Evolutionary conservation across 176 grass and related monocot genomes (phyloP), one percentile per base, ranked within the genome.

Genomic region (Cenchrus fungigraminus): DNA sequence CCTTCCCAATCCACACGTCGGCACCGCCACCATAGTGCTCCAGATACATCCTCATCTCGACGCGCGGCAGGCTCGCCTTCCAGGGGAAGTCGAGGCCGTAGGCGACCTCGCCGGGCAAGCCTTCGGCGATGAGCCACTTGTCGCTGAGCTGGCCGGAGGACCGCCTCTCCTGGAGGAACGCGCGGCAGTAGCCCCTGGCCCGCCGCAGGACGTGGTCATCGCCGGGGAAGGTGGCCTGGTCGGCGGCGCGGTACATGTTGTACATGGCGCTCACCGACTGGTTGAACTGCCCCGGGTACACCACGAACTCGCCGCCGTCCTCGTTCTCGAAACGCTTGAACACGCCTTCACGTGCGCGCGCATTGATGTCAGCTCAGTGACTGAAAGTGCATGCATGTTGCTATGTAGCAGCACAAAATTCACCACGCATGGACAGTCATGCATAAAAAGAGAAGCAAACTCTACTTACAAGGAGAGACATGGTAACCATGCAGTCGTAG

Each of bases 121-220:
- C 88, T 51, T 88, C 88, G 55, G 90, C 14, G 51, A 95, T 89
- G 84, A 90, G 56, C 90, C 88, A 95, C 61, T 95, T 95, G 84
- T 95, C 93, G 7, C 61, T 62, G 7, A 95, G 59, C 16, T 88
- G 67, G 22, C 52, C 45, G 2, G 74, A 84, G 17, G 64, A 75
- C 74, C 82, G 83, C 66, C 89, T 87, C 6, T 87, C 53, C 4
- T 59, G 28, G 5, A 95, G 45, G 44, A 91, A 95, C 0, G 9
- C 14, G 15, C 55, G 59, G 17, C 90, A 73, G 64, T 66, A 94
- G 62, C 3, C 8, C 6, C 28, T 68, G 0, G 83, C 86, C 4
- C 67, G 52, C 9, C 71, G 14, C 0, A 94, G 78, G 0, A 76
- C 4, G 0, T 73, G 75, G 0, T 56, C 54, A 15, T 56, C 54